Conservation (phyloP, 345 rosid species). For the Turnera subulata region DNA sequence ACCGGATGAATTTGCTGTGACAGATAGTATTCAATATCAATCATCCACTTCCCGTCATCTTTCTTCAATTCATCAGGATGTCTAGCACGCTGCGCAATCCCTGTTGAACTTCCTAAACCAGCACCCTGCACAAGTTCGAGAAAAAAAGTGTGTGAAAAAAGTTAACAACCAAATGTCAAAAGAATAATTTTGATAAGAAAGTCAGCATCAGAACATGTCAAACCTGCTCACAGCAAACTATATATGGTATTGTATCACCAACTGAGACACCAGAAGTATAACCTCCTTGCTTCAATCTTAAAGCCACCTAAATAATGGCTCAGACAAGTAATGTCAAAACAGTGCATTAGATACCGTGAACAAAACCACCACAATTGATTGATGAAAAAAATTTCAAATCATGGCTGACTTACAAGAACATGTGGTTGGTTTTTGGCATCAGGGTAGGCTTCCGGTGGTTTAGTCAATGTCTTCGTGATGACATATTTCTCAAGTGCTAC, state of each 20-base stretch:
- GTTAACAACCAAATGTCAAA: neutral
- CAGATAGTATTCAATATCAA: constrained; percentile 92
- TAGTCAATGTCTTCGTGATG: constrained; percentile 92
- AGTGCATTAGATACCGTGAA: constrained; percentile 10
- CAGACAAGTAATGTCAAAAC: constrained; percentile 13
- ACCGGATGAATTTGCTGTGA: constrained; percentile 99
- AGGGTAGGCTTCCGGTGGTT: constrained; percentile 90
- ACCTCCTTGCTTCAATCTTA: constrained; percentile 85
- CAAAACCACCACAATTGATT: neutral
- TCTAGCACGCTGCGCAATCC: constrained; percentile 91
- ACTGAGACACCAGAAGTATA: constrained; percentile 70
- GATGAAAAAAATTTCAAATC: neutral
- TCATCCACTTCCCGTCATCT: constrained; percentile 80
- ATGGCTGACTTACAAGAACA: constrained; percentile 61
- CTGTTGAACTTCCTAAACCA: constrained; percentile 52
- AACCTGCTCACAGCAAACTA: constrained; percentile 96
- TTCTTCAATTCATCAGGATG: constrained; percentile 92
- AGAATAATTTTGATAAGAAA: neutral
- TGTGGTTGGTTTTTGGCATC: constrained; percentile 97
- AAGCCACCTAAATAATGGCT: constrained; percentile 69
- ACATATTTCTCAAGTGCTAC: constrained; percentile 86
- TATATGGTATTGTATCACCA: constrained; percentile 86
- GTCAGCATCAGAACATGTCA: constrained; percentile 4
- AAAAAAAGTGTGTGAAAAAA: constrained; percentile 8
- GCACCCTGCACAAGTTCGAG: constrained; percentile 47